These are phyloP conservation scores for Candida silvicultrix DNA, from an alignment of 805 yeast genomes.

Conservation along the genomic window DNA sequence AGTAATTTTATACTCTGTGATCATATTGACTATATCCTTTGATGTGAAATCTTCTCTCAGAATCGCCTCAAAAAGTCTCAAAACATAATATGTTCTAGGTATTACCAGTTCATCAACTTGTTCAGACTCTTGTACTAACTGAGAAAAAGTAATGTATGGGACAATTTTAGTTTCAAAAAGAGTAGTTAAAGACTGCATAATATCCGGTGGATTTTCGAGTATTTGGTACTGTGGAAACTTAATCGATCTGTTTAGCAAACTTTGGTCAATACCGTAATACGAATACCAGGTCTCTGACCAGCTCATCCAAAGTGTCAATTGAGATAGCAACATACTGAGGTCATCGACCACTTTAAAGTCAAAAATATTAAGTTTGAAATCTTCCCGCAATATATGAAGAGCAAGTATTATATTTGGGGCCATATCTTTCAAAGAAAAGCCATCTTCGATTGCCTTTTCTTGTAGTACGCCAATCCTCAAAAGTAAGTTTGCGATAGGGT, in stretches of 20 bases:
- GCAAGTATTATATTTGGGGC: constrained; percentile 60
- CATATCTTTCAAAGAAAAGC: constrained; percentile 38
- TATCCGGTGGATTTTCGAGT: constrained; percentile 52
- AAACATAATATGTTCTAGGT: constrained; percentile 56
- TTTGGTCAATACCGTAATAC: constrained; percentile 40
- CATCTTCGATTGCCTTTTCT: constrained; percentile 20
- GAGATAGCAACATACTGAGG: constrained; percentile 52
- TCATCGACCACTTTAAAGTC: constrained; percentile 27
- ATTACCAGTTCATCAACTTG: constrained; percentile 52
- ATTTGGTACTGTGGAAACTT: constrained; percentile 29
- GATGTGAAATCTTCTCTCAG: constrained; percentile 48
- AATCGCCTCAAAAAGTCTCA: constrained; percentile 56
- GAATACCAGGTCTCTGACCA: constrained; percentile 65
- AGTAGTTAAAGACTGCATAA: constrained; percentile 50
- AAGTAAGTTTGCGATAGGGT: constrained; percentile 8
- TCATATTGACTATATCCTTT: constrained; percentile 50
- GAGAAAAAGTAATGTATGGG: constrained; percentile 61
- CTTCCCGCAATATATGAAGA: constrained; percentile 76
- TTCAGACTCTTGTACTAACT: constrained; percentile 57
- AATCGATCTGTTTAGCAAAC: constrained; percentile 30
- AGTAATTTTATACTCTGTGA: constrained; percentile 52
- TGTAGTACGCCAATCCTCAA: constrained; percentile 10
- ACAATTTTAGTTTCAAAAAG: constrained; percentile 37
- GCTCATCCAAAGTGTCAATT: constrained; percentile 60
- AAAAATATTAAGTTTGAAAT: constrained; percentile 51